Base-by-base conservation (phyloP, 2,329 filamentous ascomycete genomes). In the Fusarium azukiicola region DNA sequence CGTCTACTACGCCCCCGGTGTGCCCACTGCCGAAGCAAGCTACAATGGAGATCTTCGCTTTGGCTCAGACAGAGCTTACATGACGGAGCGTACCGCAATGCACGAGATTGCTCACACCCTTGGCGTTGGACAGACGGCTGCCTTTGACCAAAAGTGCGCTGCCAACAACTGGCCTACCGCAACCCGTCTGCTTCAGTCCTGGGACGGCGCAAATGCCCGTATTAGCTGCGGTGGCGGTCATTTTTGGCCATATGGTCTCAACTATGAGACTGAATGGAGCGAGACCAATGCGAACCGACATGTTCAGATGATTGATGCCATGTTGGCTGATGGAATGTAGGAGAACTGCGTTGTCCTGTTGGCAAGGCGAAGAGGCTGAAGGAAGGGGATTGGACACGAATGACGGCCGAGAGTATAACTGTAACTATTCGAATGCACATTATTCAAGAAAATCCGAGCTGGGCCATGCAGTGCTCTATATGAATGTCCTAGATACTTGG, bases 21-120 rank as follows among this genome's bases (percentile, higher is more conserved):
- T 91, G 16, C 84, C 86, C 13, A 90, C 89, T 0, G 89, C 89
- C 36, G 89, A 90, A 76, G 89, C 86, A 13, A 89, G 82, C 85
- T 88, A 86, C 82, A 89, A 87, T 79, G 89, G 89, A 52, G 87
- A 89, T 80, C 83, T 90, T n/a, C 87, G 89, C 19, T 90, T 91
- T 81, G 89, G 89, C 9, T 84, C 85, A 17, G 85, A 90, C 84
- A 81, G 89, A 13, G 76, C 86, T 1, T 90, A 89, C 84, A 90
- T 91, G 89, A 90, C 81, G 64, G 88, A 90, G 81, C 88, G 89
- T 19, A 90, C 89, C 6, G 89, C 89, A 9, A 84, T 91, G 80
- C 89, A 91, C 78, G 89, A 91, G 83, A 90, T 90, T 56, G 77
- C 89, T 4, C 89, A 90, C 80, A 90, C 89, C 2, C 86, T 91